Conservation (phyloP, 495 filamentous ascomycete genomes). For the Neurospora tetraspora region DNA sequence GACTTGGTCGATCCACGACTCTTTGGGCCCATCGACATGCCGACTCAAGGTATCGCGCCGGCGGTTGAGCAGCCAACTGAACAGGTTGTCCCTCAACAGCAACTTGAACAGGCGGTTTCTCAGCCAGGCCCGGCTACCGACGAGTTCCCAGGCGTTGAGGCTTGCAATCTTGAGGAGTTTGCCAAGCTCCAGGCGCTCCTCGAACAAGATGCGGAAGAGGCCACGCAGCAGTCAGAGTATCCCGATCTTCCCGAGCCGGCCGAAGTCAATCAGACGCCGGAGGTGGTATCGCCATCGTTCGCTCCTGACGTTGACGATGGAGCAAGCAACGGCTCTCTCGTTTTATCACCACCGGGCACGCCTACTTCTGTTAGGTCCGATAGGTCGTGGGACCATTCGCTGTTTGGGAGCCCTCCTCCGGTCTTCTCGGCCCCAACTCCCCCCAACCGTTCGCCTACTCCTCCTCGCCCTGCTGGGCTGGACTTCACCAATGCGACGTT, state of each 20-base stretch:
- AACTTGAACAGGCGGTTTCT: too few relatives aligned
- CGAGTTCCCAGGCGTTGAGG: not conserved
- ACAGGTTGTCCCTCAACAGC: too few relatives aligned
- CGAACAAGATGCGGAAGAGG: not conserved
- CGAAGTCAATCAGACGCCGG: not conserved
- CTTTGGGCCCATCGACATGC: not conserved
- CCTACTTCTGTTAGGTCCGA: too few relatives aligned
- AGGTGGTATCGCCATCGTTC: not conserved
- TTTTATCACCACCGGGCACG: not conserved
- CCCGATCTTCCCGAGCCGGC: not conserved
- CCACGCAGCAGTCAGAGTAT: not conserved
- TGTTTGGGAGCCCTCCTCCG: not conserved
- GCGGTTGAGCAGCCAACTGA: not conserved
- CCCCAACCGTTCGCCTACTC: not conserved
- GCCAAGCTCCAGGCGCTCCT: not conserved
- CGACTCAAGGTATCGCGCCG: not conserved
- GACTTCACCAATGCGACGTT: not conserved
- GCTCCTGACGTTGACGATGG: not conserved
- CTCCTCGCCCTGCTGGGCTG: not conserved
- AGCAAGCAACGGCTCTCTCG: not conserved
- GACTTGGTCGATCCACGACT: not conserved
- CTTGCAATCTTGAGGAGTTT: not conserved
- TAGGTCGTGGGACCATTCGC: not conserved
- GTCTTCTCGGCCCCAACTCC: not conserved
- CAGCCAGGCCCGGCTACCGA: not conserved